Base-by-base conservation (phyloP, 345 rosid species). In the Brassica juncea region DNA sequence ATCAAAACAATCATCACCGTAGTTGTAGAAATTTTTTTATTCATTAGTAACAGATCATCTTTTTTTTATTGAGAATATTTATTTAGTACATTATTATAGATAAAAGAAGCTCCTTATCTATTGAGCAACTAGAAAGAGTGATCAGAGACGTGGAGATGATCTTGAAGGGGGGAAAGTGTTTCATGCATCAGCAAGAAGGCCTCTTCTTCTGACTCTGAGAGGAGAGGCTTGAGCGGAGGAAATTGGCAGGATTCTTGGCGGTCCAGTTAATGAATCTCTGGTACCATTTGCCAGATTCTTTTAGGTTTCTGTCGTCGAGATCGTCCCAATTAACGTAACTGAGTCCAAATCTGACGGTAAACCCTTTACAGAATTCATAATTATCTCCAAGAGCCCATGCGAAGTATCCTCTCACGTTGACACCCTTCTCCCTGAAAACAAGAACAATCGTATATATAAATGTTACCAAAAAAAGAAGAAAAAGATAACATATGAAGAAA, bases 91-190 rank as follows among this genome's bases (percentile, higher is more conserved):
- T 16, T 47, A 12, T 19, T 47, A 12, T 19, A 47, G 32, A 7
- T 31, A 47, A 21, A 63, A 7, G 1, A 63, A 31, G 6, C 66
- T 66, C 58, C 57, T 75, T 75, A 52, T 23, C 11, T 75, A 66
- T 75, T 57, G 66, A 66, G 65, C 30, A 75, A 66, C 8, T 54
- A 28, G 44, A 35, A 27, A 66, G 30, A 57, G 39, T 21, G 28
- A 21, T 21, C 23, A 9, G 16, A 75, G 30, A 66, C 58, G 37
- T 37, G 19, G 31, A 76, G 49, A 76, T 68, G 73, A 68, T 76
- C 74, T 47, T 42, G 14, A 8, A 4, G 6, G 12, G 4, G 3
- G 23, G 21, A 44, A 69, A 32, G 16, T 44, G 37, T 21, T 77
- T 77, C 28, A 57, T 19, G 61, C 61, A 57, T 57, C 28, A 6